Percentiles rank a stretch among this genome's conserved stretches.
Conservation (phyloP, 345 rosid species). For the Passiflora organensis region DNA sequence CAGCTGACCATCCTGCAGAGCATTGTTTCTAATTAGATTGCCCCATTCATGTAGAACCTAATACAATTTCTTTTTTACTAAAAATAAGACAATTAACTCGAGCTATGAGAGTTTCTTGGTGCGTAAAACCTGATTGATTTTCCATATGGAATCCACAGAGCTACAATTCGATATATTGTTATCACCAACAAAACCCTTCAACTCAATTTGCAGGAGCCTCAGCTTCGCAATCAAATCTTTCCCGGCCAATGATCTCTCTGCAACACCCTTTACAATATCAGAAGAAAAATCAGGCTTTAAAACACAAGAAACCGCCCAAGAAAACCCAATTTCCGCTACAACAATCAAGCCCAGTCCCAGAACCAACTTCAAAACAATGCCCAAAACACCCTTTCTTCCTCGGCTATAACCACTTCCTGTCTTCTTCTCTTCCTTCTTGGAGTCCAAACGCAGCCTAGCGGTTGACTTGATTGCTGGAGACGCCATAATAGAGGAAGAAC, state of each 20-base stretch:
- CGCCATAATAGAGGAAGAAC: slow-evolving; percentile 20
- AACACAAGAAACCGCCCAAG: slow-evolving; percentile 28
- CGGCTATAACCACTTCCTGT: neutral
- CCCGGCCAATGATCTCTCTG: slow-evolving; percentile 40
- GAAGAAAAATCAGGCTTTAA: slow-evolving; percentile 39
- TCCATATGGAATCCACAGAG: slow-evolving; percentile 48
- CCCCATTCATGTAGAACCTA: neutral
- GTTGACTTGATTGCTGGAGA: slow-evolving; percentile 44
- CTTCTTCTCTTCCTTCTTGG: slow-evolving; percentile 22
- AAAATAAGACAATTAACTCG: neutral
- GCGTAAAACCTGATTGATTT: slow-evolving; percentile 49
- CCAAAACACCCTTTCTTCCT: neutral
- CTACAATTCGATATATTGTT: slow-evolving; percentile 49
- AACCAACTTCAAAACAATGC: slow-evolving; percentile 22
- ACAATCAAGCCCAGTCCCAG: slow-evolving; percentile 37
- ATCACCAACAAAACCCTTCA: slow-evolving; percentile 29
- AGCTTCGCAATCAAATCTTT: slow-evolving; percentile 38
- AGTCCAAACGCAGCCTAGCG: slow-evolving; percentile 19
- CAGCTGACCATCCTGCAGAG: slow-evolving; percentile 45
- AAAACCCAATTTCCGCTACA: slow-evolving; percentile 42
- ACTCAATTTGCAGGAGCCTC: slow-evolving; percentile 43
- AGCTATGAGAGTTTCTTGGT: neutral
- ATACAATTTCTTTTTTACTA: neutral
- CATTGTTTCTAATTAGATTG: neutral
- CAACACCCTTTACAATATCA: slow-evolving; percentile 40